Percentiles rank a stretch among this genome's conserved stretches.
Conservation (phyloP, 345 rosid species). For the Cardamine chenopodiifolia region DNA sequence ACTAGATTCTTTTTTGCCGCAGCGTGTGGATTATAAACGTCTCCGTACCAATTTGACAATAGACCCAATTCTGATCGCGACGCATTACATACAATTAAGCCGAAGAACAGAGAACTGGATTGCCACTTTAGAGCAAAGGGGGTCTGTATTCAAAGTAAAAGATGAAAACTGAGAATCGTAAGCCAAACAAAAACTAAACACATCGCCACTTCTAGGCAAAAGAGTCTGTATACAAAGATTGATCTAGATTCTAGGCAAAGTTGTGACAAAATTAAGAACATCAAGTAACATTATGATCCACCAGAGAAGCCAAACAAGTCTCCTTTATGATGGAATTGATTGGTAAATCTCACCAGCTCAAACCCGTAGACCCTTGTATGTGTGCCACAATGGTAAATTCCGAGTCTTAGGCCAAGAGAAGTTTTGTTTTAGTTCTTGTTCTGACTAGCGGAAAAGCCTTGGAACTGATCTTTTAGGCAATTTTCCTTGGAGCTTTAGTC, state of each 20-base stretch:
- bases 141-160: not conserved
- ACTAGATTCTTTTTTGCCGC: not conserved
- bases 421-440: not conserved
- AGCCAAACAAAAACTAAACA: not conserved
- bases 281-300: not conserved
- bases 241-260: not conserved
- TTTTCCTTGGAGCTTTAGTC: conserved; percentile 87
- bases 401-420: not conserved
- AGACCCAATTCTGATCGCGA: conserved; percentile 3
- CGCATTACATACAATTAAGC: not conserved
- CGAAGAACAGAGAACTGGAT: not conserved
- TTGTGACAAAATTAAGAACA: not conserved
- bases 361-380: not conserved
- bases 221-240: not conserved
- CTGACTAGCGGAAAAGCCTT: conserved; percentile 74
- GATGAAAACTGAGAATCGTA: not conserved
- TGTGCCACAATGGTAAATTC: not conserved
- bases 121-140: not conserved
- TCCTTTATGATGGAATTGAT: not conserved
- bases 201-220: not conserved
- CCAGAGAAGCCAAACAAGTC: not conserved
- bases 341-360: conserved; percentile 6
- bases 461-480: conserved; percentile 84
- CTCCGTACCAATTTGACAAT: conserved; percentile 22
- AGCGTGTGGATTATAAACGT: conserved; percentile 19